Base-by-base conservation (phyloP, 1,284 basidiomycete genomes). In the Microbotryomycetes sp. region DNA sequence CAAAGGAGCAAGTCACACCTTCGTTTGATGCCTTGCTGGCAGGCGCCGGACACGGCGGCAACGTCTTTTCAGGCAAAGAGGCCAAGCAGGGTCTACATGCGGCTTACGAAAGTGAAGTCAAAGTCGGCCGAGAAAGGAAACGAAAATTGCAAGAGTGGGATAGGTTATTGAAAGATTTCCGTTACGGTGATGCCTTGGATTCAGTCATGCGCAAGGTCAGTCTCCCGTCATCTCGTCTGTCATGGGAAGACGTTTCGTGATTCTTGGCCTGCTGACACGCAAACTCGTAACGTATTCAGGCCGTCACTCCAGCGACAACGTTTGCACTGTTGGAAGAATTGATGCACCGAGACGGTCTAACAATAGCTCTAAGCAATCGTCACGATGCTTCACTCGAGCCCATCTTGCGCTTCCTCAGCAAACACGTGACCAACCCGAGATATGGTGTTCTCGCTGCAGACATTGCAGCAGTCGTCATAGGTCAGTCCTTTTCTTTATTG, bases 311-410 rank as follows among this genome's bases (percentile, higher is more conserved):
- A 5, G 82, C 85, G 6, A 90, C 87, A 1, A 83, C 89, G 0
- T 99, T 98, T 73, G 88, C 94, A 0, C 78, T 99, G 29, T 86
- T 98, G 53, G 86, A 91, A 76, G 96, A 99, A 76, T 80, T 99
- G 41, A 86, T 96, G 52, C 88, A 94, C 71, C 85, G 90, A 7
- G 91, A 98, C 74, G 94, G 90, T 1, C 79, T 98, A 46, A 82
- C 85, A 57, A 84, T 85, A 67, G 94, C 96, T 1, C 80, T 99
- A 4, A 81, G 86, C 0, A 91, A 91, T 27, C 83, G 96, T 51
- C 94, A 98, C 73, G 96, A 98, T 73, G 87, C 97, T 28, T 82
- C 94, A 3, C 79, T 99, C 3, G 92, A 97, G 74, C 94, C 94
- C 0, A 81, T 98, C 23, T 80, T 99, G 9, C 81, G 85, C 2